Evolutionary conservation across 31 red algal species (phyloP).

Genomic region (Odonthalia washingtoniensis): DNA sequence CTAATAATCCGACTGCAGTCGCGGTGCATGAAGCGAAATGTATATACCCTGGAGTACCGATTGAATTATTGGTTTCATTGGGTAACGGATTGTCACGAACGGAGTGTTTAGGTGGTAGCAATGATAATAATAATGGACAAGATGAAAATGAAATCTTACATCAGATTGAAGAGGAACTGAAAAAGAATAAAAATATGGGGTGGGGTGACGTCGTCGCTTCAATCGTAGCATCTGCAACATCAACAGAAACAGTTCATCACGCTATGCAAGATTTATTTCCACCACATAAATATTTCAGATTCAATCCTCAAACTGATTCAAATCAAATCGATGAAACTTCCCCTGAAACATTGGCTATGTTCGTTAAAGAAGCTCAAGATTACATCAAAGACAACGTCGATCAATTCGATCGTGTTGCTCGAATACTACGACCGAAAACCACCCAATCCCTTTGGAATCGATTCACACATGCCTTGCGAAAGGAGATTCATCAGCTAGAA

Average conservation of each 20-base stretch:
- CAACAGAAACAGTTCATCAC: constrained; percentile 93
- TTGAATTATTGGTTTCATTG: constrained; percentile 85
- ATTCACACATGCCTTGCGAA: constrained; percentile 61
- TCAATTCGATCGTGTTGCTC: constrained; percentile 76
- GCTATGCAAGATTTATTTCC: constrained; percentile 92
- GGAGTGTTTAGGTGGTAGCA: constrained; percentile 4
- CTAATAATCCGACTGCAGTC: constrained; percentile 93
- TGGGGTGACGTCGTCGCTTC: constrained; percentile 96
- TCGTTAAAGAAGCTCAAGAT: constrained; percentile 68
- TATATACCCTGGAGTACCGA: constrained; percentile 91
- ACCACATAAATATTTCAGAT: constrained; percentile 84
- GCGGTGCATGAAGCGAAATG: constrained; percentile 89
- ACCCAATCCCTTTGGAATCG: constrained; percentile 54
- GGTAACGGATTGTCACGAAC: constrained; percentile 71
- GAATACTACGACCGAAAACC: constrained; percentile 73
- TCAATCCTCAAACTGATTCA: constrained; percentile 80
- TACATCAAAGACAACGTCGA: constrained; percentile 70
- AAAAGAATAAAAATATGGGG: constrained; percentile 65
- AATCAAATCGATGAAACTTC: constrained; percentile 89
- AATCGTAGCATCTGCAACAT: constrained; percentile 86
- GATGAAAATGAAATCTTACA: too few species aligned
- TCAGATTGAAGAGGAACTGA: constrained; percentile 45
- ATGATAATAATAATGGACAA: too few species aligned
- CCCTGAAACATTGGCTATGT: constrained; percentile 67
- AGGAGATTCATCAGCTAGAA: constrained; percentile 60